Percentiles rank a stretch among this genome's conserved stretches.
phyloP scores from a whole-genome alignment of 768 basidiomycete genomes.

The Melanogaster broomeanus region DNA sequence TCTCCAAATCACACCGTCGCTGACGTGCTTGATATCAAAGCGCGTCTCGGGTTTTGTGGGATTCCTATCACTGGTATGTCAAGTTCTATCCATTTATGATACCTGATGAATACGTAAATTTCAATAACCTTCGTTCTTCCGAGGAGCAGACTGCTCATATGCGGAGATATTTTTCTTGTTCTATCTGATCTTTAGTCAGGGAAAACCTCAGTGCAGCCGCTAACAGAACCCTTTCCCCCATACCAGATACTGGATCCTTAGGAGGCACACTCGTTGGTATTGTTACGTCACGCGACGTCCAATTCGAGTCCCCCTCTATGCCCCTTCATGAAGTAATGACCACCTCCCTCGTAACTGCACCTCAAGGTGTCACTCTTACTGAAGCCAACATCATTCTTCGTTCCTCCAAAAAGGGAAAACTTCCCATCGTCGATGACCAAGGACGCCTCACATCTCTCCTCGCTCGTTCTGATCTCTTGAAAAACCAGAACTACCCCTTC shows the following conservation, averaged over 20 bases:
- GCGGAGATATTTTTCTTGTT: constrained; percentile 50
- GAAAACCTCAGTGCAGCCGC: constrained; percentile 8
- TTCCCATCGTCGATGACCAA: constrained; percentile 74
- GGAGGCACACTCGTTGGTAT: constrained; percentile 95
- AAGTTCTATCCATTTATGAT: constrained; percentile 1
- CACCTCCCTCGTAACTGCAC: constrained; percentile 81
- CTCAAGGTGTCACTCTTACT: constrained; percentile 82
- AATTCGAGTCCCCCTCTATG: constrained; percentile 75
- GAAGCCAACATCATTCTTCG: constrained; percentile 95
- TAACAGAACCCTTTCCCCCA: constrained; percentile 18
- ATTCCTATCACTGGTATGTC: constrained; percentile 96
- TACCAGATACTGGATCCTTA: constrained; percentile 79
- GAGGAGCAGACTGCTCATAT: constrained; percentile 65
- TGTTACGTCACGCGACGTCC: constrained; percentile 94
- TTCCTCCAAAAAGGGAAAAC: constrained; percentile 96
- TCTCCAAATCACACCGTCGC: constrained; percentile 76
- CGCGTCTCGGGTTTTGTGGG: constrained; percentile 89
- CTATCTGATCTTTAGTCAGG: constrained; percentile 14
- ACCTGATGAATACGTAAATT: constrained; percentile 49
- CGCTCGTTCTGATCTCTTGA: constrained; percentile 94
- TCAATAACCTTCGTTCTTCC: constrained; percentile 89
- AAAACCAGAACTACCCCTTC: constrained; percentile 95
- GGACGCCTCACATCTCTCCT: constrained; percentile 80
- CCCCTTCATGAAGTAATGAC: constrained; percentile 89
- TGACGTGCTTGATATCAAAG: constrained; percentile 93